Conservation (phyloP, 371 early-diverging fungal species). For the Umbelopsis sp. region DNA sequence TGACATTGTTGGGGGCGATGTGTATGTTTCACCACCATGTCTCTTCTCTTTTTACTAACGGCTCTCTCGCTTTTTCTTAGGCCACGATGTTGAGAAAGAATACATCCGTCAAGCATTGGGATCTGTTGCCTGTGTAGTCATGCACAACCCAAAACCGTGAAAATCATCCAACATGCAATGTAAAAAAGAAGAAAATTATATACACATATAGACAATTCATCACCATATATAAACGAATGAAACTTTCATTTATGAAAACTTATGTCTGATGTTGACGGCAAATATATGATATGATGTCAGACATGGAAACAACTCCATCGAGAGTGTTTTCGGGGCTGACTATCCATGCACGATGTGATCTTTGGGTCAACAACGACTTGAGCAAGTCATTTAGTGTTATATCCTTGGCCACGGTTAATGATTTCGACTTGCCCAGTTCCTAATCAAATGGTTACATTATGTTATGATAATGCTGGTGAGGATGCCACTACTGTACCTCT, state of each 20-base stretch:
- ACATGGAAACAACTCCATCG: constrained; percentile 57
- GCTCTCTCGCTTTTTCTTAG: constrained; percentile 23
- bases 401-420: not conserved
- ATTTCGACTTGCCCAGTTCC: not conserved
- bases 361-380: constrained; percentile 38
- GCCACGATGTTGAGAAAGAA: constrained; percentile 57
- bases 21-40: no score
- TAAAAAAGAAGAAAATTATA: constrained; percentile 1
- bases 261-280: constrained; percentile 21
- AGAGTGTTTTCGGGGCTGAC: constrained; percentile 36
- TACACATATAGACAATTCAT: not conserved
- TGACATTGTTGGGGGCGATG: no score
- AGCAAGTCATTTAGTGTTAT: constrained; percentile 36
- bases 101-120: constrained; percentile 54
- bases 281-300: constrained; percentile 51
- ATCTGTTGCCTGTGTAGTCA: constrained; percentile 48
- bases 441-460: constrained; percentile 17
- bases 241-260: no score
- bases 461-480: not conserved
- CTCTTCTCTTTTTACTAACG: constrained; percentile 1
- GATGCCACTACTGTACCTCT: constrained; percentile 28
- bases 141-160: constrained; percentile 34
- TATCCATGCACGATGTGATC: constrained; percentile 64
- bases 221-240: not conserved
- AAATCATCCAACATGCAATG: not conserved